Evolutionary conservation across 2,329 filamentous ascomycete species (phyloP).

Genomic region (Alternaria arborescens): DNA sequence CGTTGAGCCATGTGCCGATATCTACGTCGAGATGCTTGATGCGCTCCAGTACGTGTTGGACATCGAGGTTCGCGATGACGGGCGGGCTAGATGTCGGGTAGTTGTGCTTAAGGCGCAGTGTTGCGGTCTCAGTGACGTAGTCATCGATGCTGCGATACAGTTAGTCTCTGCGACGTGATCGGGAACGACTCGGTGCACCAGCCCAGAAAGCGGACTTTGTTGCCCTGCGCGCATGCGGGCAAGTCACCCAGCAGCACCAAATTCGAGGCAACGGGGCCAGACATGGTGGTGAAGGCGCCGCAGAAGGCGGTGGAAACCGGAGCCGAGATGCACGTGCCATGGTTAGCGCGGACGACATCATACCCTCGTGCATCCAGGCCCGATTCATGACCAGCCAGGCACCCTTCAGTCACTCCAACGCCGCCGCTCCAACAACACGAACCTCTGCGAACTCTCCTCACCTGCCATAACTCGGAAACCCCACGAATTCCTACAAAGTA

Average conservation of each 20-base stretch:
- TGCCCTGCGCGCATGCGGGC: constrained; percentile 60
- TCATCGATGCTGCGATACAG: constrained; percentile 61
- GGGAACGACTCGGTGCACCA: constrained; percentile 69
- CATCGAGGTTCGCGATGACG: constrained; percentile 69
- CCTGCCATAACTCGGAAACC: constrained; percentile 1
- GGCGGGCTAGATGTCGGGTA: constrained; percentile 58
- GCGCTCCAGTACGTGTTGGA: constrained; percentile 73
- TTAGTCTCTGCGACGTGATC: constrained; percentile 18
- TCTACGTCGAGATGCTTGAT: constrained; percentile 70
- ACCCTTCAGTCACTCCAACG: constrained; percentile 24
- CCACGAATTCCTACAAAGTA: constrained; percentile 14
- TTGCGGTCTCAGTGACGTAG: constrained; percentile 66
- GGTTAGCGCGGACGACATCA: constrained; percentile 37
- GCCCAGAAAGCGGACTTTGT: constrained; percentile 91
- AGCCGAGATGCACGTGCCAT: constrained; percentile 26
- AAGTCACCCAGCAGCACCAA: constrained; percentile 60
- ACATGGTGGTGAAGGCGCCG: constrained; percentile 30
- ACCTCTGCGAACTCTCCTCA: background rate
- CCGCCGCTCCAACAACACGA: constrained; percentile 19
- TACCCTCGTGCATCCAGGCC: constrained; percentile 30
- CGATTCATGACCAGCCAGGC: constrained; percentile 29
- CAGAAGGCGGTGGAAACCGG: constrained; percentile 21
- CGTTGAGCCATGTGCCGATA: constrained; percentile 86
- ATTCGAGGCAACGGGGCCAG: constrained; percentile 64
- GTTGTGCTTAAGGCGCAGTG: constrained; percentile 73